Base-by-base conservation (phyloP, 2,329 filamentous ascomycete genomes). In the Xylariomycetidae sp. region DNA sequence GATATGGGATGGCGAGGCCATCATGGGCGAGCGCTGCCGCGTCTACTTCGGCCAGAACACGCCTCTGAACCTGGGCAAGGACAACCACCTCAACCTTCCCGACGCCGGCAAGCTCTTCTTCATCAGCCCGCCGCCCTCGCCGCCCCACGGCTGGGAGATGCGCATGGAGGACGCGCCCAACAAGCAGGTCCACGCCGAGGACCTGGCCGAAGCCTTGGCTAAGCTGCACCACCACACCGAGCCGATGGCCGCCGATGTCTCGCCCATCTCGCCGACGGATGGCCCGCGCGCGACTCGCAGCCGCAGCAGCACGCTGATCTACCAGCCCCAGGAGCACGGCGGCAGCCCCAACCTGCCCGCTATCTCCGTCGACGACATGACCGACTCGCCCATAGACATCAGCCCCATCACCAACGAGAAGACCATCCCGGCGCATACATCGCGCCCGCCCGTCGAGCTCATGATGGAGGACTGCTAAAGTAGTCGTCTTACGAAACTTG, bases 101-200 rank as follows among this genome's bases (percentile, higher is more conserved):
- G 79, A 82, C 43, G 76, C 76, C 32, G 79, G 78, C 52, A 82
- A 82, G 64, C 70, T 82, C 34, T 83, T 83, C 66, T 83, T 84
- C 64, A 83, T 84, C 58, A 79, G 74, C 31, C 79, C 79, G 18
- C 79, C 79, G 7, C 79, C 79, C 5, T 76, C 70, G 37, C 79
- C 79, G 25, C 79, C 79, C 3, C 76, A 80, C 48, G 79, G 75
- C 47, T 84, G 79, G 79, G 74, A 82, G 62, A 71, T 78, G 60
- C 70, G 70, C 44, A 62, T 82, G 29, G 79, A 84, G 57, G 79
- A 79, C 44, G 79, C 79, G 4, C 79, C 79, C 37, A 84, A 84
- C 57, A 82, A 80, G 60, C 67, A 72, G 50, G 76, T 83, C 17
- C 76, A 83, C 50, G 77, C 79, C 25, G 77, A 83, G 38, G 79